These are phyloP conservation scores for Lactarius hatsudake DNA, from an alignment of 768 basidiomycete genomes.

Conservation along the genomic window DNA sequence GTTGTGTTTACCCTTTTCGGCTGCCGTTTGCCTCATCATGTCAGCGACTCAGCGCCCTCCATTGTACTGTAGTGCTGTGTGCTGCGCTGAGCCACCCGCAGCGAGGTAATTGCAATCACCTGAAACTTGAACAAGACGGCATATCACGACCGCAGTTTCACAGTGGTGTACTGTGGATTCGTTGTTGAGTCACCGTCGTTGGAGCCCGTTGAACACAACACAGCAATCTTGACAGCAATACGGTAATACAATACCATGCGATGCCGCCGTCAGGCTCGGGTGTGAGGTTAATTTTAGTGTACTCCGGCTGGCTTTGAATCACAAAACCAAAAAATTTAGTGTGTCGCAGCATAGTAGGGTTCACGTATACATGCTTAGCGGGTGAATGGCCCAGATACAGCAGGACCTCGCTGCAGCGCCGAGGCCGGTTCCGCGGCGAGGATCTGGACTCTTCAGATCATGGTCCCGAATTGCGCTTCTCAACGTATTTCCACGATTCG, in stretches of 20 bases:
- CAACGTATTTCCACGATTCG: slow-evolving; percentile 6
- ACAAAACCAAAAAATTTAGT: slow-evolving; percentile 1
- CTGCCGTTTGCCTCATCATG: slow-evolving; percentile 4
- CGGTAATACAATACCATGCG: slow-evolving; percentile 7
- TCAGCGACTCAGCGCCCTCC: slow-evolving; percentile 15
- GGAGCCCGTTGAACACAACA: not conserved
- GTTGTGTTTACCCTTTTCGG: slow-evolving; percentile 13
- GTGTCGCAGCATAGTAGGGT: not conserved
- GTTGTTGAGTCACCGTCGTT: not conserved
- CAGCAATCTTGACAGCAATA: too few species aligned
- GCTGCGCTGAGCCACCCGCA: slow-evolving; percentile 1
- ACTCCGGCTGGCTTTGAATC: slow-evolving; percentile 15
- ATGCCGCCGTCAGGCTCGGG: not conserved
- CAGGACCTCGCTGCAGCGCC: slow-evolving; percentile 19
- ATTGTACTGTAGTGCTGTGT: slow-evolving; percentile 2
- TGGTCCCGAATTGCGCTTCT: slow-evolving; percentile 18
- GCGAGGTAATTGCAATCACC: not conserved
- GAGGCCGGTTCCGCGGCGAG: slow-evolving; percentile 27
- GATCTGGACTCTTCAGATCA: slow-evolving; percentile 11
- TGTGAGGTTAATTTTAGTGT: slow-evolving; percentile 10
- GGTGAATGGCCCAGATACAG: not conserved
- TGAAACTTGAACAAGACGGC: not conserved
- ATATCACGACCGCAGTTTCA: not conserved
- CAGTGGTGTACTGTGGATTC: not conserved
- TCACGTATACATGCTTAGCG: slow-evolving; percentile 20